These are phyloP conservation scores for Phytophthora fragariae DNA, from an alignment of 352 stramenopile species.

Conservation along the genomic window DNA sequence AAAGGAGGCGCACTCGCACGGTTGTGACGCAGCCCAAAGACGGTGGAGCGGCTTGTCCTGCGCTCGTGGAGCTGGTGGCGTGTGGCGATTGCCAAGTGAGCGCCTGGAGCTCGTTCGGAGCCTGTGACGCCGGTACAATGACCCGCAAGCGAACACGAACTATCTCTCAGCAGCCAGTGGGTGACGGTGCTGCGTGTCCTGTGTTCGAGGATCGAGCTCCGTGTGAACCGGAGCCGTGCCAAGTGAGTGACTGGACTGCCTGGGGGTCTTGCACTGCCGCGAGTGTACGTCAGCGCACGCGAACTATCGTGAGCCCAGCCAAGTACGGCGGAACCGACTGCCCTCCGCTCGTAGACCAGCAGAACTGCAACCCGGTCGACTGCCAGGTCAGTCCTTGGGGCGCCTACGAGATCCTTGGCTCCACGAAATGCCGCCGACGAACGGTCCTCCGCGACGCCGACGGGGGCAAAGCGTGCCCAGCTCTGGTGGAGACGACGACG, in stretches of 20 bases:
- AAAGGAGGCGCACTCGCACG: conserved; percentile 38
- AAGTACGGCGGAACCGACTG: conserved; percentile 60
- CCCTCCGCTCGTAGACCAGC: conserved; percentile 45
- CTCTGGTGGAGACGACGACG: conserved; percentile 51
- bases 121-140: conserved; percentile 40
- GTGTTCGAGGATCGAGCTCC: conserved; percentile 45
- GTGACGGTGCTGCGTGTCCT: conserved; percentile 62
- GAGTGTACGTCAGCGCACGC: conserved; percentile 51
- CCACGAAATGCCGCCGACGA: conserved; percentile 55
- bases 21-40: conserved; percentile 40
- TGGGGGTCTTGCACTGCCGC: conserved; percentile 51
- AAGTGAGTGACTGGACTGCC: conserved; percentile 56
- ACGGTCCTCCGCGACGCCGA: conserved; percentile 46
- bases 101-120: conserved; percentile 51
- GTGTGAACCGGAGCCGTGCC: conserved; percentile 61
- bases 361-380: conserved; percentile 75
- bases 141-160: conserved; percentile 57
- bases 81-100: conserved; percentile 68
- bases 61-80: conserved; percentile 40
- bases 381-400: conserved; percentile 68
- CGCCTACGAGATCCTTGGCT: conserved; percentile 46
- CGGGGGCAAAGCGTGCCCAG: conserved; percentile 50
- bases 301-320: conserved; percentile 48
- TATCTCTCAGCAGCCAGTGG: conserved; percentile 53
- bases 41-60: conserved; percentile 38